Evolutionary conservation across 495 filamentous ascomycete species (phyloP).

Genomic region (Aspergillus sparsus): DNA sequence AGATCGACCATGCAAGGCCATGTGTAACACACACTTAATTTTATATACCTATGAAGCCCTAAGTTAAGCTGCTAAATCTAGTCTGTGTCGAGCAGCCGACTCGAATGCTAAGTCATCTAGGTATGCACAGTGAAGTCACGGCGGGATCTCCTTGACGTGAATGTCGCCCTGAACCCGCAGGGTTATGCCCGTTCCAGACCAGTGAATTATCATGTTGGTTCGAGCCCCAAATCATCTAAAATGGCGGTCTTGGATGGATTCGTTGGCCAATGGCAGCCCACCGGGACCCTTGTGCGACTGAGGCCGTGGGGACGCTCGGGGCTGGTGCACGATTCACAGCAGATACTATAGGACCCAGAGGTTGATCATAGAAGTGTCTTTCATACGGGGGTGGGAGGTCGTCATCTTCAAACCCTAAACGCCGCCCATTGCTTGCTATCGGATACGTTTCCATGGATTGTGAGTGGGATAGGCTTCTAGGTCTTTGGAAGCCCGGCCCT

Average conservation of each 20-base stretch:
- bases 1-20: too few relatives aligned
- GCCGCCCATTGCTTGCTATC: not conserved
- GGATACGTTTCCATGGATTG: constrained; percentile 10
- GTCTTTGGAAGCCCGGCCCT: not conserved
- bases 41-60: too few relatives aligned
- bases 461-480: not conserved
- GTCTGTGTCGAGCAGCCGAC: too few relatives aligned
- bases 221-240: not conserved
- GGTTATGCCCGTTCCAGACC: not conserved
- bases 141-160: too few relatives aligned
- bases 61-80: too few relatives aligned
- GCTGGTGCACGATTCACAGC: constrained; percentile 3
- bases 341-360: constrained; percentile 7
- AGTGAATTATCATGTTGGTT: not conserved
- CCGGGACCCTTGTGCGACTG: constrained; percentile 10
- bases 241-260: constrained; percentile 1
- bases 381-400: constrained; percentile 27
- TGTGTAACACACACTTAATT: too few relatives aligned
- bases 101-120: too few relatives aligned
- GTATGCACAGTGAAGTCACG: too few relatives aligned
- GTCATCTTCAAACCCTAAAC: not conserved
- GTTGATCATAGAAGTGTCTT: constrained; percentile 23
- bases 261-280: constrained; percentile 26
- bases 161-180: too few relatives aligned
- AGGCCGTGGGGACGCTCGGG: not conserved